phyloP scores from a whole-genome alignment of 2,329 filamentous ascomycete species.

The Spiromastix sp. region DNA sequence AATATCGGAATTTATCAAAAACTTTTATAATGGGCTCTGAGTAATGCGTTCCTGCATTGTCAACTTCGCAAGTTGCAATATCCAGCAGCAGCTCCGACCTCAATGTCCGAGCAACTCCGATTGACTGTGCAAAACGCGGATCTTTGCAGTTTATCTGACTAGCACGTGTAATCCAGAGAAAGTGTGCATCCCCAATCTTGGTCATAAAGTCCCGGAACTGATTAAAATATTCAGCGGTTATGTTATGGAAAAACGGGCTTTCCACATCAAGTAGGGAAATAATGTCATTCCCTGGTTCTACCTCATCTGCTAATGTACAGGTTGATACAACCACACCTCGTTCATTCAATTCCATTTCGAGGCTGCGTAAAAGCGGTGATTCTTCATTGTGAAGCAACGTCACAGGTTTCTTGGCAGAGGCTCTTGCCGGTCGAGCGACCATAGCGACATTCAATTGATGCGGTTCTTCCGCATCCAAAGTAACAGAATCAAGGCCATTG shows the following conservation, averaged over 20 bases:
- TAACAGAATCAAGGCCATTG: conserved; percentile 16
- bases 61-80: conserved; percentile 6
- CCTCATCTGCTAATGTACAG: neutral
- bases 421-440: neutral
- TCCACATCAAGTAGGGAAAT: neutral
- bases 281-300: neutral
- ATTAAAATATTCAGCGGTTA: too few species aligned
- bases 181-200: neutral
- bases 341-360: too few species aligned
- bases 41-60: neutral
- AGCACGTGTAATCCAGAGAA: conserved; percentile 9
- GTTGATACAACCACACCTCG: neutral
- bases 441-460: too few species aligned
- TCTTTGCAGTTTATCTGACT: conserved; percentile 4
- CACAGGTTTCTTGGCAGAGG: too few species aligned
- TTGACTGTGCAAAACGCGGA: conserved; percentile 2
- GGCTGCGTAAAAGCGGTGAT: too few species aligned
- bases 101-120: conserved; percentile 6
- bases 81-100: conserved; percentile 5
- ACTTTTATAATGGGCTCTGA: neutral
- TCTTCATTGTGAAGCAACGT: too few species aligned
- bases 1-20: neutral
- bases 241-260: neutral
- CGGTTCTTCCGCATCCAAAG: conserved; percentile 14
- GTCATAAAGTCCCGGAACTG: too few species aligned